Percentiles rank a stretch among this genome's conserved stretches.
Conservation (phyloP, 2,329 filamentous ascomycete genomes). For the Alternaria novae-zelandiae region DNA sequence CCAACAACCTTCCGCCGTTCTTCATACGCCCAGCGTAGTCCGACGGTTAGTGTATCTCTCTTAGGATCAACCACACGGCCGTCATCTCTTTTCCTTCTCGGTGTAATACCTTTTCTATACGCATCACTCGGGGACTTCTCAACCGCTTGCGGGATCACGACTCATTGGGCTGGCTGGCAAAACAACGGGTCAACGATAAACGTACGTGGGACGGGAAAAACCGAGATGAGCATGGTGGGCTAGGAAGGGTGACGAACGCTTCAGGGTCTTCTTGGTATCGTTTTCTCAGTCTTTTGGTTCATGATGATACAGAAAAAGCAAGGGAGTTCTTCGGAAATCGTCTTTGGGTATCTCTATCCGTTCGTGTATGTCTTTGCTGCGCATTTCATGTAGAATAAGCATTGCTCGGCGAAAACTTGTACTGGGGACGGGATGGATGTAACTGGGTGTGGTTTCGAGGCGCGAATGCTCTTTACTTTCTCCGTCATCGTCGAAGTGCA, state of each 20-base stretch:
- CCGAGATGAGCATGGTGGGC: neutral
- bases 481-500: conserved; percentile 15
- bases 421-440: conserved; percentile 4
- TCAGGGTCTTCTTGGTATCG: conserved; percentile 9
- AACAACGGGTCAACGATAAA: conserved; percentile 23
- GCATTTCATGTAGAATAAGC: conserved; percentile 30
- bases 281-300: conserved; percentile 12
- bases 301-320: conserved; percentile 20
- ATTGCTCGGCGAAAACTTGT: conserved; percentile 27
- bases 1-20: conserved; percentile 35
- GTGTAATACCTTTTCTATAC: conserved; percentile 24
- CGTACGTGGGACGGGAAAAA: conserved; percentile 13
- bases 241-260: neutral
- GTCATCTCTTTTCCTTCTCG: conserved; percentile 19
- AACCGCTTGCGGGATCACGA: conserved; percentile 24
- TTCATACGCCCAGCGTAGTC: conserved; percentile 41
- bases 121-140: conserved; percentile 15
- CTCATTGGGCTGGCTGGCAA: conserved; percentile 35
- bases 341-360: conserved; percentile 15
- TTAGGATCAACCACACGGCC: conserved; percentile 23
- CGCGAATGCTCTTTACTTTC: conserved; percentile 3
- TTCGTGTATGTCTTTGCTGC: conserved; percentile 16
- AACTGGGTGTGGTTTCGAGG: conserved; percentile 6
- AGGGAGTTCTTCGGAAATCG: conserved; percentile 21
- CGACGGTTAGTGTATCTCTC: conserved; percentile 27